Evolutionary conservation across 106 monocot genomes (phyloP).

Genomic region (Dioscorea dumetorum): DNA sequence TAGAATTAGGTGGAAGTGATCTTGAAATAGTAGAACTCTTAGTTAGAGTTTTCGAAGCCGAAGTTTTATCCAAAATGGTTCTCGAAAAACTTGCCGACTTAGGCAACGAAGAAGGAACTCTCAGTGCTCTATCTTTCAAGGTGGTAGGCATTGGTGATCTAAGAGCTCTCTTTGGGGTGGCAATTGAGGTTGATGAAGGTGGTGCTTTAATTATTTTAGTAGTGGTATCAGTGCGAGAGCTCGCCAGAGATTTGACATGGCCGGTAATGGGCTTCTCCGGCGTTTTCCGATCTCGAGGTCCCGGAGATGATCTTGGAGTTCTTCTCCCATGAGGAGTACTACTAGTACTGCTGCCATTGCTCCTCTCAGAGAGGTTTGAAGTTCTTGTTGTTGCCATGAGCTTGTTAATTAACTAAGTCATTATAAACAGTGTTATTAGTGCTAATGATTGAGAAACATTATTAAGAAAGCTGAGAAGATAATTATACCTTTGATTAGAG

Average conservation of each 20-base stretch:
- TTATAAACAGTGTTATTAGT: not conserved
- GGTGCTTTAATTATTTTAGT: not conserved
- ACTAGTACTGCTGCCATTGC: not conserved
- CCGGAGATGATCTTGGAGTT: not conserved
- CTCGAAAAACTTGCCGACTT: no score
- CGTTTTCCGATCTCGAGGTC: not conserved
- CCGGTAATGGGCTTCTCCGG: not conserved
- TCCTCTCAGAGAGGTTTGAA: not conserved
- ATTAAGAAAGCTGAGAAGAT: not conserved
- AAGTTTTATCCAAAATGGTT: no score
- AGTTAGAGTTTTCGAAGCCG: not conserved
- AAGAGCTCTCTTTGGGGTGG: not conserved
- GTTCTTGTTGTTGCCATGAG: not conserved
- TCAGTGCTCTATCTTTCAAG: not conserved
- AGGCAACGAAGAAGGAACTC: not conserved
- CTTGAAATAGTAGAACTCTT: not conserved
- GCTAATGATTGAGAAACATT: not conserved
- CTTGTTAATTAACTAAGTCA: not conserved
- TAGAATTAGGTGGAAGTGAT: not conserved
- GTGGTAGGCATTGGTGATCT: not conserved
- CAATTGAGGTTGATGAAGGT: not conserved
- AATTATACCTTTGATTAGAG: not conserved
- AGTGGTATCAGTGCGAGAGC: not conserved
- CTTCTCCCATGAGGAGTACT: not conserved
- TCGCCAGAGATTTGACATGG: conserved; percentile 4